Base-by-base conservation (phyloP, 164 flowering plant species). In the Aristolochia fimbriata region DNA sequence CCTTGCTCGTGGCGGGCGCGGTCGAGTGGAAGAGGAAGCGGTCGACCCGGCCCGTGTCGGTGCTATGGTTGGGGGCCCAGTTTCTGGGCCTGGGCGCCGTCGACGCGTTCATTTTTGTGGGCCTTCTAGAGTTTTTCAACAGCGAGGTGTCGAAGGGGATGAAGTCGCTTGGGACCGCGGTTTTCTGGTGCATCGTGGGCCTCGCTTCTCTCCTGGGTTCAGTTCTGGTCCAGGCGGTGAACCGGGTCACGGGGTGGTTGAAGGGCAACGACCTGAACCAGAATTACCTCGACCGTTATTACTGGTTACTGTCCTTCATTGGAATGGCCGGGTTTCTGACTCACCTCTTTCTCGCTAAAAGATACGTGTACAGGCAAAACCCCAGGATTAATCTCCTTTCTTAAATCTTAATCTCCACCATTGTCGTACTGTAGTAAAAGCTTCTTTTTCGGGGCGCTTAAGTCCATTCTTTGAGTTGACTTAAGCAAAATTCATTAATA, bases 1-100 rank as follows among this genome's bases (percentile, higher is more conserved):
- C 88, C 24, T 77, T 78, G 76, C 78, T 73, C 20, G 63, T 76
- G 0, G 89, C 83, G 9, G 91, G 84, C 1, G 41, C 74, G 0
- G 81, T 85, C 1, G 91, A 85, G 64, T 60, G 64, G 12, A 82
- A 83, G 67, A 68, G 91, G 21, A 79, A 74, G 24, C 57, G 71
- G 14, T 73, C 74, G 0, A 84, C 80, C 66, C 0, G 19, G 20
- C 65, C 65, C 58, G 45, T 62, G 65, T 62, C 59, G 1, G 43
- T 37, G 65, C 22, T 55, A 59, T 62, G 65, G 65, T 51, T 62
- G 15, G 57, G 19, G 12, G 9, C 41, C 6, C 65, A 62, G 24
- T 54, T 54, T 20, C 15, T 55, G 22, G 59, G 45, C 15, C 75
- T 67, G 31, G 52, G 17, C 20, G 22, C 54, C 22, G 45, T 14